phyloP scores from a whole-genome alignment of 2,329 filamentous ascomycete genomes.

The Cryphonectria nitschkei region DNA sequence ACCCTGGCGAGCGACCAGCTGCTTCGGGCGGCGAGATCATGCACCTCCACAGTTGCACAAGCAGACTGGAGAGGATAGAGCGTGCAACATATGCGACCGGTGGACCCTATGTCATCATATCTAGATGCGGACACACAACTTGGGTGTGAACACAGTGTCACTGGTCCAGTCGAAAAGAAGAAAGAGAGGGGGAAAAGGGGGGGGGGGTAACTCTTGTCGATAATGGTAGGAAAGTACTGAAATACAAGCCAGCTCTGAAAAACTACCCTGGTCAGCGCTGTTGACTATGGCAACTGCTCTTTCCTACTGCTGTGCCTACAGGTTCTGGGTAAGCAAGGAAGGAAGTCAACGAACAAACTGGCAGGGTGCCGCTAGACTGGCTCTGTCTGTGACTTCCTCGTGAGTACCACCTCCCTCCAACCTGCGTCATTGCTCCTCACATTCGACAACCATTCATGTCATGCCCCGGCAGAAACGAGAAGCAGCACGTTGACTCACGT shows the following conservation, averaged over 20 bases:
- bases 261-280: background rate
- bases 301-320: background rate
- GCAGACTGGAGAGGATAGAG: background rate
- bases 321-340: background rate
- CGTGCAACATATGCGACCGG: background rate
- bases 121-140: background rate
- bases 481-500: background rate
- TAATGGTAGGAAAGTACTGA: no score
- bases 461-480: background rate
- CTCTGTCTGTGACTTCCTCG: background rate
- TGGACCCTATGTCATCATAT: background rate
- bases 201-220: no score
- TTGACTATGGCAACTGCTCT: background rate
- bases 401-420: background rate
- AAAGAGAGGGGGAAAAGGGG: no score
- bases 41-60: background rate
- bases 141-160: background rate
- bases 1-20: background rate
- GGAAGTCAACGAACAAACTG: background rate
- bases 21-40: constrained; percentile 1
- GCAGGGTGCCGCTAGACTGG: background rate
- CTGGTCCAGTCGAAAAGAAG: no score
- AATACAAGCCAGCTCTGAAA: no score
- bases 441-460: background rate
- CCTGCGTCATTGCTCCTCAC: background rate